Conservation (phyloP, 257 asterid species). For the Datura wrightii region DNA sequence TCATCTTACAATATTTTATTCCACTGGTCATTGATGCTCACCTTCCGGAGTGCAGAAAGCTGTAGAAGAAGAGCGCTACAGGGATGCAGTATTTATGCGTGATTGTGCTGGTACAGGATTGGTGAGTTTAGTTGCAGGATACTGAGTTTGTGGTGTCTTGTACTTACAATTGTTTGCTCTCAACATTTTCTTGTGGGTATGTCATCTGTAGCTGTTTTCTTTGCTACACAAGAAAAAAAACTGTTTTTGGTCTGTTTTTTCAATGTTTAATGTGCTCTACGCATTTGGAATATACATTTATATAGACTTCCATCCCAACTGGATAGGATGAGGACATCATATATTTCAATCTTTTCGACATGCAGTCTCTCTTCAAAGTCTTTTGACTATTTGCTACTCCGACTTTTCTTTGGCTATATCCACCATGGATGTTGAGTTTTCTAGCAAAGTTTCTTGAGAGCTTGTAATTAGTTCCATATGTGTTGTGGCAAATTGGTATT, state of each 20-base stretch:
- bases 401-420: background rate
- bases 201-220: background rate
- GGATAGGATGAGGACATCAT: background rate
- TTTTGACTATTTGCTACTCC: background rate
- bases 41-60: conserved; percentile 65
- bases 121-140: conserved; percentile 56
- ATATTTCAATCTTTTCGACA: background rate
- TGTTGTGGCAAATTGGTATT: conserved; percentile 2
- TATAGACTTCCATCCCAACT: background rate
- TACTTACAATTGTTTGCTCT: background rate
- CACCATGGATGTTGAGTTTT: conserved; percentile 10
- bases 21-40: background rate
- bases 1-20: background rate
- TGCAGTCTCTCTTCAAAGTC: background rate
- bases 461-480: background rate
- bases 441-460: conserved; percentile 2
- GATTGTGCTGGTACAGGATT: conserved; percentile 90
- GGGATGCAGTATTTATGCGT: conserved; percentile 86
- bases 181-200: background rate
- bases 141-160: conserved; percentile 1
- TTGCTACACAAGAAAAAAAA: background rate
- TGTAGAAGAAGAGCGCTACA: conserved; percentile 76
- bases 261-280: background rate
- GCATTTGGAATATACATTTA: background rate
- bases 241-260: background rate